A percentile compares a stretch with the other conserved stretches of the same genome.
Conservation (phyloP, 331 rosid species). For the Cucumis variabilis region DNA sequence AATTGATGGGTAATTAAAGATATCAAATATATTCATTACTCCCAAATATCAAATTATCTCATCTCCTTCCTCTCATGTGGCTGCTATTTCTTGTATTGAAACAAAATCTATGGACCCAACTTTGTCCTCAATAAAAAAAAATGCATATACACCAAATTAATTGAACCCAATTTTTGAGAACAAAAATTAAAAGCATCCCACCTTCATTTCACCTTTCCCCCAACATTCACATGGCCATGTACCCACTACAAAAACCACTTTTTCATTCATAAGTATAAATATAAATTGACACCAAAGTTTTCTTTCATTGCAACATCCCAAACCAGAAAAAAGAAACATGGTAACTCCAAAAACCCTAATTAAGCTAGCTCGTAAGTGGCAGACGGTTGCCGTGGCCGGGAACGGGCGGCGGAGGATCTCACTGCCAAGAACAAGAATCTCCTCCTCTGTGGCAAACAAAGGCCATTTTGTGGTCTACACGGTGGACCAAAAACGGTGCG, state of each 20-base stretch:
- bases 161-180: neutral
- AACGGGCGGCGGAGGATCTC: neutral
- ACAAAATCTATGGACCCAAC: conserved; percentile 31
- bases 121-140: neutral
- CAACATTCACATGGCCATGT: conserved; percentile 28
- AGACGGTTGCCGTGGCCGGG: neutral
- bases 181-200: conserved; percentile 15
- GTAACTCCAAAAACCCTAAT: neutral
- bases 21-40: too few relatives aligned
- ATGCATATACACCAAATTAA: neutral
- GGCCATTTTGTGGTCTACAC: conserved; percentile 14
- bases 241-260: neutral
- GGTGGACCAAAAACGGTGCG: conserved; percentile 17
- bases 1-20: neutral
- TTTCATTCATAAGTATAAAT: neutral
- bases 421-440: neutral
- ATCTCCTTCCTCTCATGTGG: conserved; percentile 17
- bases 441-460: conserved; percentile 10
- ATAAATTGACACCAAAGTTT: neutral
- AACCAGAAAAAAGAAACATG: neutral
- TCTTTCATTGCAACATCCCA: neutral
- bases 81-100: conserved; percentile 23
- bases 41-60: neutral
- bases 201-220: conserved; percentile 8
- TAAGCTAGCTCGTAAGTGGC: conserved; percentile 21